Conservation (phyloP, 768 basidiomycete species). For the Boletus patriciae region DNA sequence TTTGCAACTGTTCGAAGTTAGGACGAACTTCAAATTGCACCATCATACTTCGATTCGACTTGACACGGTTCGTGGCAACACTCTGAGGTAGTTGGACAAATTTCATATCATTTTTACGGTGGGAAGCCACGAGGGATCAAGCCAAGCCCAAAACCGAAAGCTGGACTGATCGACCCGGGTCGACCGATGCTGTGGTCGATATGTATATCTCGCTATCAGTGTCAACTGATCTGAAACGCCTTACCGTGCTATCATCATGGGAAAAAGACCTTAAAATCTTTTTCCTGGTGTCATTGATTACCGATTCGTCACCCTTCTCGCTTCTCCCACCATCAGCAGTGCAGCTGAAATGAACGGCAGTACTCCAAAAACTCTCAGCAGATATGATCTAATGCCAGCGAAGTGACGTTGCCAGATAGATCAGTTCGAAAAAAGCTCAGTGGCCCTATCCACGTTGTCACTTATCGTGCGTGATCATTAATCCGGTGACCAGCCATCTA, state of each 20-base stretch:
- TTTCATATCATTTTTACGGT: not conserved
- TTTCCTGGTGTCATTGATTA: not conserved
- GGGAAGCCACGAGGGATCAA: not conserved
- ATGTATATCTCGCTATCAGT: constrained; percentile 1
- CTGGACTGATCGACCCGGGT: not conserved
- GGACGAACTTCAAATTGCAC: no score
- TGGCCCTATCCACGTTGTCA: no score
- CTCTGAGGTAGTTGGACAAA: not conserved
- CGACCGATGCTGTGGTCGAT: not conserved
- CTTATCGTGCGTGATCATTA: no score
- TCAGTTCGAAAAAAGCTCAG: not conserved
- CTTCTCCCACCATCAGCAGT: no score
- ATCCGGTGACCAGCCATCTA: no score
- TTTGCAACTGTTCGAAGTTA: no score
- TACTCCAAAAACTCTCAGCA: not conserved
- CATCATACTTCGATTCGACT: no score
- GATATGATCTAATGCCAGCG: constrained; percentile 5
- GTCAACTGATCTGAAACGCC: constrained; percentile 9
- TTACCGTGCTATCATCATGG: not conserved
- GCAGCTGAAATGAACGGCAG: no score
- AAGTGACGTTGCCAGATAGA: not conserved
- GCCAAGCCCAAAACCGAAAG: not conserved
- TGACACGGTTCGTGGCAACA: no score
- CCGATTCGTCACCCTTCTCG: not conserved
- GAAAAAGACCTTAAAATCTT: not conserved